Evolutionary conservation across 2,329 filamentous ascomycete genomes (phyloP), one percentile per base, ranked within the genome.

Genomic region (Ophiostoma sp.): DNA sequence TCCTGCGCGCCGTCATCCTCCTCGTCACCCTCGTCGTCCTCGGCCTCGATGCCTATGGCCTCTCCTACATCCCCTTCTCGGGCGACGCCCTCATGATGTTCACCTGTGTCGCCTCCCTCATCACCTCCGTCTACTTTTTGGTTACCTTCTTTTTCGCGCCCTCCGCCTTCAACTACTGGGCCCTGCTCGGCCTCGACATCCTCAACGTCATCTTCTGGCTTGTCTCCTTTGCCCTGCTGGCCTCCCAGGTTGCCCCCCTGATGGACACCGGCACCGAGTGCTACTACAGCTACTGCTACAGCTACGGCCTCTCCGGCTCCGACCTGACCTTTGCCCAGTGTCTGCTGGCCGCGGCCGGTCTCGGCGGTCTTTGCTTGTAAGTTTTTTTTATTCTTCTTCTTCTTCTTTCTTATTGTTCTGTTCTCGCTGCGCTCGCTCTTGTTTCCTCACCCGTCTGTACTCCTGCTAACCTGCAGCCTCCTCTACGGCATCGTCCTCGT

Each of bases 141-240:
- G 76, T 82, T 20, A 80, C 82, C n/a, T 77, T 80, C 60, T 79
- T 78, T 52, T 78, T 78, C 31, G 75, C 77, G 0, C 78, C 80
- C n/a, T 76, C 76, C 2, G 74, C 79, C 27, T 86, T 83, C 77
- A 87, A 87, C 76, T 84, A 84, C 77, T 86, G 83, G 81, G 82
- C 83, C 35, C 79, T 84, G 8, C 76, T 87, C 3, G 79, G 78
- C 31, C 77, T 87, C 52, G 85, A 87, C 72, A 80, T 83, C 27
- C 80, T 83, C 70, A 80, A 84, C 39, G 75, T 84, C 69, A 71
- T 87, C 70, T 83, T 87, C 76, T 88, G 85, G 85, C 77, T 85
- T 48, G 74, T 78, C 68, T 78, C 80, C 1, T 82, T 84, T 57
- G 80, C 79, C 15, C 73, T 82, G 20, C 75, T 82, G 11, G 81